phyloP scores from a whole-genome alignment of 352 stramenopile species.

The Pythium dissimile region DNA sequence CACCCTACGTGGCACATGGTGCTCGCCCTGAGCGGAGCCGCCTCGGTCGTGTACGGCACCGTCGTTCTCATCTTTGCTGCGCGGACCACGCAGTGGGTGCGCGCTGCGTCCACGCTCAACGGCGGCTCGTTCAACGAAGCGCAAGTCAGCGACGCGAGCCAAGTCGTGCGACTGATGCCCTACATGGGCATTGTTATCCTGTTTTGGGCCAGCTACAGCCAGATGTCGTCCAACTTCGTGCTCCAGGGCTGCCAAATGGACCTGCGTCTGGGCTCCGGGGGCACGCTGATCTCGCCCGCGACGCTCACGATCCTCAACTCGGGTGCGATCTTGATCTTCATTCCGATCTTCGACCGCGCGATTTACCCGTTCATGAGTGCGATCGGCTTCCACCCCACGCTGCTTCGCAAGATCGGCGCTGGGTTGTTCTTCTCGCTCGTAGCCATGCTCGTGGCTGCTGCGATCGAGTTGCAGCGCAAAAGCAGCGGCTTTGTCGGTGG shows the following conservation, averaged over 20 bases:
- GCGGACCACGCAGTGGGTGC: constrained; percentile 59
- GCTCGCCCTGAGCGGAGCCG: constrained; percentile 51
- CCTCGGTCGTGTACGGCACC: constrained; percentile 60
- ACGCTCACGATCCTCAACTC: constrained; percentile 89
- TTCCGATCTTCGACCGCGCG: constrained; percentile 83
- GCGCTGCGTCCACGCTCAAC: constrained; percentile 38
- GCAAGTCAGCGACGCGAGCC: constrained; percentile 67
- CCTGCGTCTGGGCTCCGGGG: constrained; percentile 49
- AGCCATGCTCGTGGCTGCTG: constrained; percentile 65
- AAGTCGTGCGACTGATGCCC: constrained; percentile 76
- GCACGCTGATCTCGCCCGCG: constrained; percentile 73
- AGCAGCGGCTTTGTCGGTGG: constrained; percentile 37
- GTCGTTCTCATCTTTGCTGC: constrained; percentile 67
- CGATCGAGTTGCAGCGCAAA: constrained; percentile 77
- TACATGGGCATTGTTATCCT: constrained; percentile 84
- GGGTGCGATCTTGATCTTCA: constrained; percentile 87
- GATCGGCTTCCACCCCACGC: constrained; percentile 65
- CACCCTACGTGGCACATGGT: constrained; percentile 52
- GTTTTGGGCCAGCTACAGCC: constrained; percentile 84
- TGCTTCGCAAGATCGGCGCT: constrained; percentile 86
- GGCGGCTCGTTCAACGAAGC: constrained; percentile 49
- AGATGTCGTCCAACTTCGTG: constrained; percentile 84
- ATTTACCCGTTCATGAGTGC: constrained; percentile 75
- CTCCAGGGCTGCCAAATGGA: constrained; percentile 91
- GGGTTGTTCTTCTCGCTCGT: constrained; percentile 80